Evolutionary conservation across 352 stramenopile genomes (phyloP).

Genomic region (Thalassiosira mediterranea): DNA sequence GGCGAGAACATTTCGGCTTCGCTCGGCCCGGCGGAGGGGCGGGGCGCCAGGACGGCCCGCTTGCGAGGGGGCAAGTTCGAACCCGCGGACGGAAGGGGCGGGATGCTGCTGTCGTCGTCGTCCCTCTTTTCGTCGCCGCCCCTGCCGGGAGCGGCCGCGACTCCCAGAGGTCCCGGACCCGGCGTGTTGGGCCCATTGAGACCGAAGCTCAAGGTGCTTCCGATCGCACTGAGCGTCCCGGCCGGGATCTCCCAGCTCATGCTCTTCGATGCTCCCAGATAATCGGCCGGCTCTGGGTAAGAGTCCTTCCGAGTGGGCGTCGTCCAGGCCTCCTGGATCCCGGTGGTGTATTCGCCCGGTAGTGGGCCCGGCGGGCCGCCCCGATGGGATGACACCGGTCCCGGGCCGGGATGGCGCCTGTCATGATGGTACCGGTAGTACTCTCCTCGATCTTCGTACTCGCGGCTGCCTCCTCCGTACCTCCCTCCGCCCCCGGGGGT

Average conservation of each 20-base stretch:
- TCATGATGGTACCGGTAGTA: too few species aligned
- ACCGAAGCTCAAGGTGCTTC: slow-evolving; percentile 27
- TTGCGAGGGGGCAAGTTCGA: too few species aligned
- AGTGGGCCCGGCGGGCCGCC: too few species aligned
- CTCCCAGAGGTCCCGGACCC: neutral
- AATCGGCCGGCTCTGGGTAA: slow-evolving; percentile 9
- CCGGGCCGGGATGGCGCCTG: neutral
- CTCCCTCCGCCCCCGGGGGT: neutral
- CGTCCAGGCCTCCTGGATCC: neutral
- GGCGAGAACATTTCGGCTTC: neutral
- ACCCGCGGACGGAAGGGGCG: neutral
- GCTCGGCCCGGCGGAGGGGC: too few species aligned
- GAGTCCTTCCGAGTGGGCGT: neutral
- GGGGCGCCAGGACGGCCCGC: neutral
- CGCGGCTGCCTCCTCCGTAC: neutral
- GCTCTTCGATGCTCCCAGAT: neutral
- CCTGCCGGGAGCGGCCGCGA: neutral
- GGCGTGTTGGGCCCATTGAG: neutral
- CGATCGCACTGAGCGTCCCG: slow-evolving; percentile 33
- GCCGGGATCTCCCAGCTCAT: slow-evolving; percentile 36
- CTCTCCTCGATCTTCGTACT: neutral
- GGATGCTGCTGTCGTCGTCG: neutral
- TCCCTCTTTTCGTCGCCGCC: neutral
- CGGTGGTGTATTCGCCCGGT: neutral
- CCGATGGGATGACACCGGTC: neutral